Base-by-base conservation (phyloP, 805 yeast species). In the Metschnikowia lunata region DNA sequence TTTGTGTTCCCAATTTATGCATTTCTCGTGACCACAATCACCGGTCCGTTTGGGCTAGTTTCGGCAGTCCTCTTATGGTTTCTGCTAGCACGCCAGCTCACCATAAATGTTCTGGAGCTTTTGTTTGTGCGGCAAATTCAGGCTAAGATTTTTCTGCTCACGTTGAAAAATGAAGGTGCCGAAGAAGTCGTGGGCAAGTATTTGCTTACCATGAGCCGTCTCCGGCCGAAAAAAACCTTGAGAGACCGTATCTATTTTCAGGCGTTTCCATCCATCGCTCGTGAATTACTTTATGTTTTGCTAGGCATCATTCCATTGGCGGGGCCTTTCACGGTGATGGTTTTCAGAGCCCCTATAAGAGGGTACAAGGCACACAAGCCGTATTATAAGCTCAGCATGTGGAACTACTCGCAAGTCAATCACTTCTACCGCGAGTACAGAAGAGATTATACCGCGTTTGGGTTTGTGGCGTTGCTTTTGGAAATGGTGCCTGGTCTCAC, bases 361-460 rank as follows among this genome's bases (percentile, higher is more conserved):
- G 87, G 83, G 0, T 64, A 69, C 43, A 63, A 66, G 36, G 70
- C 77, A 30, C 86, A 81, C 42, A 54, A 64, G 12, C 65, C 87
- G 34, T 83, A 82, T 58, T 82, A 77, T 53, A 71, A 70, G 31
- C 67, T 82, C 40, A 81, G 79, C 55, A 80, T 79, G 3, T 74
- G 69, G 54, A 63, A 66, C 45, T 58, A 62, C 10, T 60, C 69
- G 11, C 76, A 78, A 49, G 64, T 67, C 7, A 62, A 67, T 45
- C 61, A 48, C 8, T 51, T 67, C 14, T 75, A 74, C 61, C 50
- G 54, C 11, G 54, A 54, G 8, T 63, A 66, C 36, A 61, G 61
- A 29, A 73, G 71, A 1, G 71, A 70, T 15, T 77, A 75, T 49
- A 40, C 43, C 11, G 71, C 71, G 5, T 82, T 78, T 60, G 88